Base-by-base conservation (phyloP, 257 asterid genomes). In the Dorcoceras hygrometricum region DNA sequence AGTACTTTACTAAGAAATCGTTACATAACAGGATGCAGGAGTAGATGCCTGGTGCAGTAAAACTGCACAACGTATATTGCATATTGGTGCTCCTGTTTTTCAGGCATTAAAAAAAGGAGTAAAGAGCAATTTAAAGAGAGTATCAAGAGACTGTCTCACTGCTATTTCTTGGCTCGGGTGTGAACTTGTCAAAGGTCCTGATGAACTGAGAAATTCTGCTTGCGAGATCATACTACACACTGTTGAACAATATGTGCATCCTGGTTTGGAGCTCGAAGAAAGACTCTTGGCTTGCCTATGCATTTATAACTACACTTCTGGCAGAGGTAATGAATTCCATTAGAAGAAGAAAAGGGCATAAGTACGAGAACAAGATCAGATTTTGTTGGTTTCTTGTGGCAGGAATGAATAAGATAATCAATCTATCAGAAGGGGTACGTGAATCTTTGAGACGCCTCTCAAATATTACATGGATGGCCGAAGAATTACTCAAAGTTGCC, bases 361-460 rank as follows among this genome's bases (percentile, higher is more conserved):
- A 51, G 39, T 2, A n/a, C 6, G 16, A 51, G 6, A 23, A 65
- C 50, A n/a, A 60, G 29, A 25, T 59, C 5, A 66, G 60, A 18
- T 57, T 23, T 39, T 43, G 51, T 12, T 22, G 34, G 32, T 70
- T 62, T n/a, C 22, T 71, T 77, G 18, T 29, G 56, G 61, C 76
- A 92, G 98, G 96, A 65, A 87, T 89, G 96, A 87, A 80, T 84
- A 92, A 84, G 29, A 79, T 92, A 71, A 77, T 86, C 28, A 80
- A 77, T 71, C 82, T 92, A 68, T 89, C 96, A 23, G 95, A 87
- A 71, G 96, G 96, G 10, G 93, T 89, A 16, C 78, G 96, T 64
- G 98, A 92, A 70, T 92, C 97, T 3, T 68, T 89, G 70, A 87
- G 98, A 66, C 97, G 97, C 28, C 81, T 92, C 32, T 91, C 98